Conservation (phyloP, 2,329 filamentous ascomycete species). For the Fusarium keratoplasticum region DNA sequence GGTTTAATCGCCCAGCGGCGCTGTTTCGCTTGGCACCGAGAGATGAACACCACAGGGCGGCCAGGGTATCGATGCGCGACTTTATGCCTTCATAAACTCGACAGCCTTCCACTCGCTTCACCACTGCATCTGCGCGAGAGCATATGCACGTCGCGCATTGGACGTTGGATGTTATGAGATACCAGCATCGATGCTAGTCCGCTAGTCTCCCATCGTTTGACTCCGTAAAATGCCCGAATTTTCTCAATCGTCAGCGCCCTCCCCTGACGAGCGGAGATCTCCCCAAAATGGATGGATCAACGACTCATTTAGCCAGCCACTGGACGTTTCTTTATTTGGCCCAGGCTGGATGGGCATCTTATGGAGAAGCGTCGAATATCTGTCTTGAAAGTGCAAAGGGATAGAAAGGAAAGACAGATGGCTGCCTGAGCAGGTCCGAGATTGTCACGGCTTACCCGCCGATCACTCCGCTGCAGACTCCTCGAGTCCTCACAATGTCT, state of each 20-base stretch:
- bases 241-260: not conserved
- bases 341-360: not conserved
- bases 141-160: not conserved
- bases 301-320: not conserved
- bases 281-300: not conserved
- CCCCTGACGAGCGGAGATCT: not conserved
- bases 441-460: not conserved
- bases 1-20: conserved; percentile 32
- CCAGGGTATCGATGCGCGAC: conserved; percentile 29
- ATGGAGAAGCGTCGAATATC: not conserved
- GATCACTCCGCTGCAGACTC: conserved; percentile 9
- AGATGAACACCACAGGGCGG: conserved; percentile 31
- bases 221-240: not conserved
- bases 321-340: not conserved
- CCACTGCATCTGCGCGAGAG: not conserved
- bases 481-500: conserved; percentile 3
- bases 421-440: not conserved
- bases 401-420: not conserved
- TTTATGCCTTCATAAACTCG: conserved; percentile 20
- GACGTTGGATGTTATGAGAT: not conserved
- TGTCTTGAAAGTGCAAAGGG: not conserved
- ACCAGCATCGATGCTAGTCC: not conserved
- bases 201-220: not conserved
- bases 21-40: conserved; percentile 38
- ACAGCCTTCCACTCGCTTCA: conserved; percentile 3